phyloP scores from a whole-genome alignment of 805 yeast genomes.

The Nakazawaea pomicola region DNA sequence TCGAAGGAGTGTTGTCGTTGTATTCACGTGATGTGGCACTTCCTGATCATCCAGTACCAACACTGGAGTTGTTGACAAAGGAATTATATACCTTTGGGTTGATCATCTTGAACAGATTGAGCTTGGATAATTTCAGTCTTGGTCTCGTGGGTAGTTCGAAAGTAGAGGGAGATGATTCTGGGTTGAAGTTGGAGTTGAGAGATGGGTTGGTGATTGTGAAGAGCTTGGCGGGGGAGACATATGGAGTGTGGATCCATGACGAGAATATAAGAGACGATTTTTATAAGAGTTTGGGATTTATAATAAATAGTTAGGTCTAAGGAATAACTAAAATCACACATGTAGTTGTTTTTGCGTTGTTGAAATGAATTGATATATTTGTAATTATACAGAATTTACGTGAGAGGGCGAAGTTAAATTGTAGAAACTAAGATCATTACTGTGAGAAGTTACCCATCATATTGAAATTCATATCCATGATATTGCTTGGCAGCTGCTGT shows the following conservation, averaged over 20 bases:
- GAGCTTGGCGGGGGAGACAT: conserved; percentile 63
- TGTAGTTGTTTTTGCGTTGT: no score
- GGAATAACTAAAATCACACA: no score
- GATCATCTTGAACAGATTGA: conserved; percentile 60
- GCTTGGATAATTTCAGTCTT: conserved; percentile 66
- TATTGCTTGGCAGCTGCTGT: conserved; percentile 13
- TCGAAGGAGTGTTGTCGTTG: conserved; percentile 64
- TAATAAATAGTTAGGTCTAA: no score
- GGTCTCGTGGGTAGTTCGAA: conserved; percentile 48
- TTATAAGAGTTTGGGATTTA: conserved; percentile 35
- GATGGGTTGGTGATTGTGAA: conserved; percentile 68
- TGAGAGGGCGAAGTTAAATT: background rate
- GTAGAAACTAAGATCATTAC: background rate
- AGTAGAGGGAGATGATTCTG: conserved; percentile 23
- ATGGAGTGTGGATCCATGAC: conserved; percentile 75
- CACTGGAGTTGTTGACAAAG: conserved; percentile 29
- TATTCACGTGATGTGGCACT: conserved; percentile 42
- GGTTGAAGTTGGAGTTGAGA: conserved; percentile 62
- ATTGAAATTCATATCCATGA: conserved; percentile 11
- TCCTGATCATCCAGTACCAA: conserved; percentile 13
- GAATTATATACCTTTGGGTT: conserved; percentile 60
- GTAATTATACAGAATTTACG: background rate
- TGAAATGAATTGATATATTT: no score
- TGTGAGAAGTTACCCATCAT: conserved; percentile 9
- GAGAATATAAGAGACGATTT: conserved; percentile 60